Base-by-base conservation (phyloP, 2,329 filamentous ascomycete species). In the Monosporascus sp. region DNA sequence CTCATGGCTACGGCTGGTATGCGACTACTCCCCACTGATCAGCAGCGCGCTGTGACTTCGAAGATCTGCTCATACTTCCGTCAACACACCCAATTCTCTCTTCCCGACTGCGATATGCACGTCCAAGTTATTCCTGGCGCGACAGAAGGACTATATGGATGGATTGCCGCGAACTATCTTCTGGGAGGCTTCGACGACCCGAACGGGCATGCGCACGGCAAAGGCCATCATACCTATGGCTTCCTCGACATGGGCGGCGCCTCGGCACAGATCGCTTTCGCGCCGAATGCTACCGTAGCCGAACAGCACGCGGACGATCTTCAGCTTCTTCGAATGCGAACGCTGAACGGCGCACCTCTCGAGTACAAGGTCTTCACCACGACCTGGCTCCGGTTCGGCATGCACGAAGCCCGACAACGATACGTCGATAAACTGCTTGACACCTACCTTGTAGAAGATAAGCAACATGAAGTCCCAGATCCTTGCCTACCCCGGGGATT, bases 181-280 rank as follows among this genome's bases (percentile, higher is more conserved):
- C 78, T 99, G 1, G 93, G 91, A 27, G 90, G 91, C 4, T 97
- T 99, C 63, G 89, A 97, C 68, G 76, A 81, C 18, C 86, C 90
- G 0, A 74, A 85, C 49, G 73, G 83, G 15, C 89, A 96, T 63
- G 75, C 83, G 50, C 90, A 96, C 68, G 91, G 90, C 50, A 91
- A 96, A 59, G 83, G 82, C 25, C 94, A 97, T 68, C 89, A 92
- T 65, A 99, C 94, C 0, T 99, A 97, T 69, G 94, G 94, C 0
- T 99, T 99, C 65, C 75, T 99, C 55, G 94, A 99, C 68, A 99
- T 99, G 95, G 94, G 94, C 48, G 94, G 94, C 49, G 94, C 94
- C 25, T 97, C 93, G 0, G 93, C 94, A 17, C 94, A 99, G 72
- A 97, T 99, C 65, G 94, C 95, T 0, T 99, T 99, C 70, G 93